Percentiles rank a stretch among this genome's conserved stretches.
Evolutionary conservation across 2,329 filamentous ascomycete species (phyloP).

Genomic region (Aspergillus ustus): DNA sequence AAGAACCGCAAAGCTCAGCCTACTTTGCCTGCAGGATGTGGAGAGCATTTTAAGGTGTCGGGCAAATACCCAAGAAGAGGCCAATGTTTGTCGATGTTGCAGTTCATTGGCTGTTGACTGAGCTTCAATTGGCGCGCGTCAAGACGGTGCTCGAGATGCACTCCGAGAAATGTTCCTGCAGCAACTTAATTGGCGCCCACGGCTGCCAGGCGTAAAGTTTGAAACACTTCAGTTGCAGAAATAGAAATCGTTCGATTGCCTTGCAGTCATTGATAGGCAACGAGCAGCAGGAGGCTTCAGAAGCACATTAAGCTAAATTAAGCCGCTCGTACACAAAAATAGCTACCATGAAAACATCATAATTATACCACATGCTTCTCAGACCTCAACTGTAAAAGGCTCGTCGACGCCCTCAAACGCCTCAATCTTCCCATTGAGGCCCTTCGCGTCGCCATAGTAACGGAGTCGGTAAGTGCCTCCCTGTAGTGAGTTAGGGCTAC

Average conservation of each 20-base stretch:
- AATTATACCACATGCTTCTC: background rate
- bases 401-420: constrained; percentile 72
- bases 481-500: constrained; percentile 39
- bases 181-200: constrained; percentile 16
- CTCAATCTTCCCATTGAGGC: constrained; percentile 62
- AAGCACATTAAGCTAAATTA: background rate
- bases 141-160: constrained; percentile 15
- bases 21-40: background rate
- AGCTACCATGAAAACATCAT: constrained; percentile 6
- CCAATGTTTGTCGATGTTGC: constrained; percentile 1
- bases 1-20: constrained; percentile 1
- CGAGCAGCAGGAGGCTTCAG: background rate
- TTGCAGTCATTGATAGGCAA: background rate
- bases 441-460: constrained; percentile 86
- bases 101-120: constrained; percentile 15
- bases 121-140: constrained; percentile 24
- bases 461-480: constrained; percentile 74
- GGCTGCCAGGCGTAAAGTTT: constrained; percentile 5
- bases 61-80: constrained; percentile 4
- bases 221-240: constrained; percentile 16
- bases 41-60: background rate
- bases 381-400: constrained; percentile 40
- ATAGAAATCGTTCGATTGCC: constrained; percentile 2
- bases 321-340: background rate
- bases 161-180: background rate